A percentile compares a stretch with the other conserved stretches of the same genome.
phyloP scores from a whole-genome alignment of 768 basidiomycete genomes.

The Calocera cornea region DNA sequence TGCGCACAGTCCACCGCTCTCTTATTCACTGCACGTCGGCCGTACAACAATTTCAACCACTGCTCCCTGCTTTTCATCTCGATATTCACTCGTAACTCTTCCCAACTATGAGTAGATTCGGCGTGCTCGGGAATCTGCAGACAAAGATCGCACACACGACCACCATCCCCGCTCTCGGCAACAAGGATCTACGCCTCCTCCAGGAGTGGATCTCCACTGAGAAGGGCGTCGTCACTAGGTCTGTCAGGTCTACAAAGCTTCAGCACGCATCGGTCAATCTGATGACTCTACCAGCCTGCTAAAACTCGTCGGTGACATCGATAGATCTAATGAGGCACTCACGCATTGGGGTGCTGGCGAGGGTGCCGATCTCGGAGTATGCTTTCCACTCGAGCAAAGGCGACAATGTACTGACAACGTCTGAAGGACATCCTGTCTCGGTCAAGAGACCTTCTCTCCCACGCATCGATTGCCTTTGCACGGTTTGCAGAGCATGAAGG shows the following conservation, averaged over 20 bases:
- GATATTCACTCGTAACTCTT: too few relatives aligned
- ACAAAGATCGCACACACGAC: conserved; percentile 80
- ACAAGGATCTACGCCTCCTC: conserved; percentile 64
- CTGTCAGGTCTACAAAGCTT: conserved; percentile 21
- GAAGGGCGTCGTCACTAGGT: conserved; percentile 69
- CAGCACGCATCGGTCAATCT: not conserved
- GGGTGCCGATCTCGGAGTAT: conserved; percentile 14
- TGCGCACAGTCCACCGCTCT: not conserved
- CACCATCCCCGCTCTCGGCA: conserved; percentile 58
- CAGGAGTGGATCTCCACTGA: conserved; percentile 86
- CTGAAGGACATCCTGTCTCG: conserved; percentile 59
- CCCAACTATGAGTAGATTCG: not conserved
- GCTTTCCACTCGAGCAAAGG: not conserved
- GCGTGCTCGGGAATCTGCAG: conserved; percentile 11
- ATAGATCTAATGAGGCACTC: conserved; percentile 58
- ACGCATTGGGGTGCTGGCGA: conserved; percentile 29
- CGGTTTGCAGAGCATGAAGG: conserved; percentile 38
- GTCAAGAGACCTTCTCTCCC: conserved; percentile 50
- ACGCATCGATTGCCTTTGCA: conserved; percentile 52
- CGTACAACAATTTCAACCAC: too few relatives aligned
- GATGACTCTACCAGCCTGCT: conserved; percentile 35
- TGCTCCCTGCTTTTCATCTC: too few relatives aligned
- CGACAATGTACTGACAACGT: conserved; percentile 4
- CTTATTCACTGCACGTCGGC: not conserved
- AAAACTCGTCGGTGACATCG: conserved; percentile 49